A percentile compares a stretch with the other conserved stretches of the same genome.
These are phyloP conservation scores for Bothriochloa decipiens DNA, from an alignment of 176 grass and related monocot genomes.

Conservation along the genomic window DNA sequence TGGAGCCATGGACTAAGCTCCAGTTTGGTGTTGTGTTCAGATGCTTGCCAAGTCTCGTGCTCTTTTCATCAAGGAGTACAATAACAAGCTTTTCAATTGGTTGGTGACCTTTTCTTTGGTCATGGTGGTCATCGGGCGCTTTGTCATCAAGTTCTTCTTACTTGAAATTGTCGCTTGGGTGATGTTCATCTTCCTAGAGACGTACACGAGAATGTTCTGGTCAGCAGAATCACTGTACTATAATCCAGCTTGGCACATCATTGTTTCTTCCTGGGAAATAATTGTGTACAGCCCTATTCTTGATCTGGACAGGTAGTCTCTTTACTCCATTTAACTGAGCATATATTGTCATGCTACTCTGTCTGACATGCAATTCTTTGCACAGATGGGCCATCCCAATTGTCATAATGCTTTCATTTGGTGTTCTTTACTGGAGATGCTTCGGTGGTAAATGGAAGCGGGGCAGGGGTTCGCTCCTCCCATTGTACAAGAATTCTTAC, in stretches of 20 bases:
- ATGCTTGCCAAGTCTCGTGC: constrained; percentile 84
- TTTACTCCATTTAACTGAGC: not conserved
- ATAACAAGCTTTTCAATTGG: constrained; percentile 95
- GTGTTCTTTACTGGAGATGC: constrained; percentile 81
- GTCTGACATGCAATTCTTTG: constrained; percentile 4
- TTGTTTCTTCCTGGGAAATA: constrained; percentile 94
- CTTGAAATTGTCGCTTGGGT: constrained; percentile 90
- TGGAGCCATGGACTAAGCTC: constrained; percentile 7
- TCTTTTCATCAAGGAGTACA: constrained; percentile 99
- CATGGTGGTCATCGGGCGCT: constrained; percentile 87
- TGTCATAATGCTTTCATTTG: constrained; percentile 58
- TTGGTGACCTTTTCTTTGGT: constrained; percentile 89
- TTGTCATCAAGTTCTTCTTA: constrained; percentile 94
- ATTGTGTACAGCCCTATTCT: constrained; percentile 94
- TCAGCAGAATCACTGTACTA: constrained; percentile 85
- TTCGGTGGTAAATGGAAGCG: constrained; percentile 78
- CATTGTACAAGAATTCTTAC: constrained; percentile 69
- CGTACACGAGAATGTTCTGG: constrained; percentile 98
- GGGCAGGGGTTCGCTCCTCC: constrained; percentile 52
- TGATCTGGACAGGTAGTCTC: constrained; percentile 83
- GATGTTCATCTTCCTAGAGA: constrained; percentile 98
- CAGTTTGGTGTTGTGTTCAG: constrained; percentile 45
- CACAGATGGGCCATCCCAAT: constrained; percentile 95
- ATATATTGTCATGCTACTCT: not conserved
- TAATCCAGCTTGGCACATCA: constrained; percentile 95